Evolutionary conservation across 2,329 filamentous ascomycete species (phyloP).

Genomic region (Hypoxylon rubiginosum): DNA sequence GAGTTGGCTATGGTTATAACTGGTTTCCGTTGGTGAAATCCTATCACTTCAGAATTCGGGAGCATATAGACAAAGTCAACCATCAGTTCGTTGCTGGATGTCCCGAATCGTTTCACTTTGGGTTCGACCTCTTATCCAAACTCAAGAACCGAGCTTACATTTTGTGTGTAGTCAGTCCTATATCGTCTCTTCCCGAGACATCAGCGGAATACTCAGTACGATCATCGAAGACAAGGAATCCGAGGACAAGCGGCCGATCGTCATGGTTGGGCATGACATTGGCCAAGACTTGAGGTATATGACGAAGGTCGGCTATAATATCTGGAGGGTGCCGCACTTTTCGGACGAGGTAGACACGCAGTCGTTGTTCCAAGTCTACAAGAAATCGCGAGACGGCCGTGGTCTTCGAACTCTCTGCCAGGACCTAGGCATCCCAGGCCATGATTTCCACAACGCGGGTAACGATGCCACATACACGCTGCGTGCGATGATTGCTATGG

Average conservation of each 20-base stretch:
- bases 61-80: slow-evolving; percentile 77
- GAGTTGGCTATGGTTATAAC: slow-evolving; percentile 62
- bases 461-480: slow-evolving; percentile 89
- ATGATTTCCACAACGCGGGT: slow-evolving; percentile 85
- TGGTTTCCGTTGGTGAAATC: slow-evolving; percentile 78
- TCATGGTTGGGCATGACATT: slow-evolving; percentile 85
- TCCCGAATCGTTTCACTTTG: slow-evolving; percentile 81
- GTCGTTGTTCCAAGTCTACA: slow-evolving; percentile 75
- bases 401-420: slow-evolving; percentile 73
- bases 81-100: slow-evolving; percentile 77
- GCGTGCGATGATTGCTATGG: slow-evolving; percentile 77
- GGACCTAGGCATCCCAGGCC: slow-evolving; percentile 72
- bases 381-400: slow-evolving; percentile 64
- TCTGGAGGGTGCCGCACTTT: slow-evolving; percentile 66
- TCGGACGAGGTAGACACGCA: slow-evolving; percentile 80
- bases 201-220: slow-evolving; percentile 53
- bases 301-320: slow-evolving; percentile 72
- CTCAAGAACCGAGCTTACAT: slow-evolving; percentile 29
- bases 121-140: slow-evolving; percentile 60
- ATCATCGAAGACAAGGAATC: slow-evolving; percentile 53
- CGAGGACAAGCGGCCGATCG: slow-evolving; percentile 60
- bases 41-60: slow-evolving; percentile 82
- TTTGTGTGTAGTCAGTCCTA: slow-evolving; percentile 56
- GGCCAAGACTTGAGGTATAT: slow-evolving; percentile 78
- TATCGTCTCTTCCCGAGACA: slow-evolving; percentile 54